Base-by-base conservation (phyloP, 2,329 filamentous ascomycete species). In the Colletotrichum destructivum region DNA sequence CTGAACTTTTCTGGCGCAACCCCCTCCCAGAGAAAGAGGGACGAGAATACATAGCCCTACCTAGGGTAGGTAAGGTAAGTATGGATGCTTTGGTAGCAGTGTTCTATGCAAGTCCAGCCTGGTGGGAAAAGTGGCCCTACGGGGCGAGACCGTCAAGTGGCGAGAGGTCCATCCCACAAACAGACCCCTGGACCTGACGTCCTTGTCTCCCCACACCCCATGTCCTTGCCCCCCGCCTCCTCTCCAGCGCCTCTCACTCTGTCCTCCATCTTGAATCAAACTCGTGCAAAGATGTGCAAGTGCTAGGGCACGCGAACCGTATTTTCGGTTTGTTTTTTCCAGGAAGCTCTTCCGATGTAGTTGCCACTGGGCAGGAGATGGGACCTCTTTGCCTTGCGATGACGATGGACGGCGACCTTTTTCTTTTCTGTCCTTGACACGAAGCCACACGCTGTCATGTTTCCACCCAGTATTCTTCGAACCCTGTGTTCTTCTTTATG, bases 91-190 rank as follows among this genome's bases (percentile, higher is more conserved):
- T 38, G 35, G 35, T 38, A 46, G 11, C 21, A 62, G 13, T 62
- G 18, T 46, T 55, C 49, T 6, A 55, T 44, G n/a, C 18, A 38
- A 55, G 21, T 55, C 49, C 16, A 63, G 49, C 49, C 61, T 38
- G 40, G 11, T 44, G 49, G 61, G 38, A 55, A 63, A 55, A 63
- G 61, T 55, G 61, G 49, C 15, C 18, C 38, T 44, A 11, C 18
- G 49, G 61, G 61, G 61, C 38, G 21, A 54, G 61, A 46, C 49
- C 47, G n/a, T 21, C 60, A 21, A 62, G 52, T 42, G 35, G 51
- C 40, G 8, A 31, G 49, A 62, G 21, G 60, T 35, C n/a, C 35
- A 38, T 40, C 46, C 54, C 54, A 12, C 16, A 26, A 23, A 44
- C 44, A 16, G 38, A 26, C 3, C 61, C 49, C 47, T 63, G 61